Evolutionary conservation across 148 eudicot species (phyloP).

Genomic region (Polygonum aviculare): DNA sequence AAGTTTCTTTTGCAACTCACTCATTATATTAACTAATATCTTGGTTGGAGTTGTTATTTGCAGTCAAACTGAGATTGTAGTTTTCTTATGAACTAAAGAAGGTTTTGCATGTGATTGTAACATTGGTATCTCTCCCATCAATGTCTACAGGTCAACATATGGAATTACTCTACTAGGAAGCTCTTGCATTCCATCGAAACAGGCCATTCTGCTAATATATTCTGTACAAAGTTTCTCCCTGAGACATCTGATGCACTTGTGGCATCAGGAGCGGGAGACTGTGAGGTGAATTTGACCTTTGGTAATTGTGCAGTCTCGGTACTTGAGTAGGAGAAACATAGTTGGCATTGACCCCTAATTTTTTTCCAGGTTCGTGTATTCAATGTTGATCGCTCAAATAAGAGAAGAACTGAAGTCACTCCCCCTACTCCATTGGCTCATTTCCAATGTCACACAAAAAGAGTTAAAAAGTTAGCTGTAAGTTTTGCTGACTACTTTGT

Average conservation of each 20-base stretch:
- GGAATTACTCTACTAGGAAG: conserved; percentile 65
- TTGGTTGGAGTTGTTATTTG: neutral
- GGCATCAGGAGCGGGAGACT: conserved; percentile 95
- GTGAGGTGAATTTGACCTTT: conserved; percentile 51
- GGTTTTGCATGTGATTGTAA: neutral
- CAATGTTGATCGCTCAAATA: conserved; percentile 47
- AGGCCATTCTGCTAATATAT: conserved; percentile 91
- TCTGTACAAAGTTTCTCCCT: conserved; percentile 91
- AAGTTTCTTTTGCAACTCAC: too few species aligned
- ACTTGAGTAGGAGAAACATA: neutral
- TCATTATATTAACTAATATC: neutral
- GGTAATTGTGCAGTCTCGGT: conserved; percentile 1
- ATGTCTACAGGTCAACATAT: conserved; percentile 59
- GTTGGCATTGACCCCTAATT: conserved; percentile 8
- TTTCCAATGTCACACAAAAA: conserved; percentile 84
- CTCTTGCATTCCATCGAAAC: conserved; percentile 73
- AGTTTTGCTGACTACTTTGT: conserved; percentile 17
- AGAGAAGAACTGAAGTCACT: conserved; percentile 47
- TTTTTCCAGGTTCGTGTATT: conserved; percentile 78
- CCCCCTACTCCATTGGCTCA: conserved; percentile 52
- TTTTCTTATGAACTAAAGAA: neutral
- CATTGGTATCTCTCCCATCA: neutral
- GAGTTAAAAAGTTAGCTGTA: conserved; percentile 96
- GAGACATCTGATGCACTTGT: conserved; percentile 89
- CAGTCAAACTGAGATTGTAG: neutral